Conservation (phyloP, 768 basidiomycete genomes). For the Tremella mesenterica region DNA sequence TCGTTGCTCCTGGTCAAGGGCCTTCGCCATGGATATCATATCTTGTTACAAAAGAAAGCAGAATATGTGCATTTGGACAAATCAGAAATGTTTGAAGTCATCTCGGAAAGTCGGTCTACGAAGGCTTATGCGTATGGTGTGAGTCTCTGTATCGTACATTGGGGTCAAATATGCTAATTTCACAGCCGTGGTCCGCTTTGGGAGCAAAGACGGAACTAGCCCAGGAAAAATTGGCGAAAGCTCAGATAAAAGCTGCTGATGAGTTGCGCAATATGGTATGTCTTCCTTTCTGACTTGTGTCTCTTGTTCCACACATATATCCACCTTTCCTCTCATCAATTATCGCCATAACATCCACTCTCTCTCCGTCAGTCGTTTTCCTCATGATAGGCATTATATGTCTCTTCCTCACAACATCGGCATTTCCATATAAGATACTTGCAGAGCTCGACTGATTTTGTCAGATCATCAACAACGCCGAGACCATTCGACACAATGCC, state of each 20-base stretch:
- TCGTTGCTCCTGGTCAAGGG: conserved; percentile 3
- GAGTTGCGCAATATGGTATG: conserved; percentile 59
- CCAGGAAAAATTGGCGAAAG: conserved; percentile 18
- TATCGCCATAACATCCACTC: too few species aligned
- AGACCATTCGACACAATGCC: conserved; percentile 62
- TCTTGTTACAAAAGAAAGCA: conserved; percentile 9
- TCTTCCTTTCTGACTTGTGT: background rate
- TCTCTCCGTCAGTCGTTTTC: too few species aligned
- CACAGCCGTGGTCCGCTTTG: conserved; percentile 37
- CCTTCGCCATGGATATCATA: conserved; percentile 17
- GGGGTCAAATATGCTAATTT: background rate
- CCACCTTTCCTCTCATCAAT: too few species aligned
- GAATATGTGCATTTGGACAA: conserved; percentile 24
- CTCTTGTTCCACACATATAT: too few species aligned
- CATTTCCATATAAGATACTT: too few species aligned
- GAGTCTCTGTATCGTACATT: conserved; percentile 5
- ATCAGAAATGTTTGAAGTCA: conserved; percentile 17
- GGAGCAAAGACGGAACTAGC: conserved; percentile 23
- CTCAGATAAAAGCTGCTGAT: conserved; percentile 55
- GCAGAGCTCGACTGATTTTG: background rate
- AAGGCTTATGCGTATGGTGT: conserved; percentile 27
- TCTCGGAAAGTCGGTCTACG: conserved; percentile 12
- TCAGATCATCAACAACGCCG: conserved; percentile 58
- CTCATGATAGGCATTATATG: too few species aligned
- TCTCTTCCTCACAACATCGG: too few species aligned